Percentiles rank a stretch among this genome's conserved stretches.
Conservation (phyloP, 768 basidiomycete species). For the Naematelia aurantialba region DNA sequence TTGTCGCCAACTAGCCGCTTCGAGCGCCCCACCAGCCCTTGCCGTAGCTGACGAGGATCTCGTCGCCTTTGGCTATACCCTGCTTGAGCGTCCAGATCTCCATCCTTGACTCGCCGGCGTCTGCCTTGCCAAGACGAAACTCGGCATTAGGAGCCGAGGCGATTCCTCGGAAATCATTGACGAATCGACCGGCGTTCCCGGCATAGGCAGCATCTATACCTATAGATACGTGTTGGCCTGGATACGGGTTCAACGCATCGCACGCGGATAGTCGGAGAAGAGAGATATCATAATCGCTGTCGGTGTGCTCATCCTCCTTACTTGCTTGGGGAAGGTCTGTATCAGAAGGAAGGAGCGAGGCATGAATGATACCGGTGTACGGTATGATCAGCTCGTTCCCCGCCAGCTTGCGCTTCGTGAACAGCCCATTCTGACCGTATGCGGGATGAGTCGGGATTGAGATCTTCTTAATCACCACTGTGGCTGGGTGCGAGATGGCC, state of each 20-base stretch:
- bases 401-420: slow-evolving; percentile 68
- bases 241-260: slow-evolving; percentile 29
- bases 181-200: slow-evolving; percentile 85
- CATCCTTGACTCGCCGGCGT: slow-evolving; percentile 63
- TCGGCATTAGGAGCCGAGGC: slow-evolving; percentile 42
- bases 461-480: slow-evolving; percentile 62
- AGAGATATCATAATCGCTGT: slow-evolving; percentile 76
- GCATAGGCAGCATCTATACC: slow-evolving; percentile 68
- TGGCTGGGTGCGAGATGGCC: slow-evolving; percentile 34
- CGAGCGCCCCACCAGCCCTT: slow-evolving; percentile 75
- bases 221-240: slow-evolving; percentile 55
- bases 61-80: slow-evolving; percentile 72
- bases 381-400: slow-evolving; percentile 67
- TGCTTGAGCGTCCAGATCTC: slow-evolving; percentile 60
- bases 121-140: slow-evolving; percentile 37
- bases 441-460: slow-evolving; percentile 62
- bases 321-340: not conserved
- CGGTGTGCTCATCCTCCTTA: slow-evolving; percentile 15
- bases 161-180: slow-evolving; percentile 86
- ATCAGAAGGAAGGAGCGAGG: slow-evolving; percentile 56
- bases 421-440: slow-evolving; percentile 72
- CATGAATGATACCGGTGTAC: slow-evolving; percentile 80
- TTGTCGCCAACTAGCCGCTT: not conserved
- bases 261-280: slow-evolving; percentile 51
- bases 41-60: slow-evolving; percentile 83